Percentiles rank a stretch among this genome's conserved stretches.
Evolutionary conservation across 768 basidiomycete species (phyloP).

Genomic region (Mycena capillaripes): DNA sequence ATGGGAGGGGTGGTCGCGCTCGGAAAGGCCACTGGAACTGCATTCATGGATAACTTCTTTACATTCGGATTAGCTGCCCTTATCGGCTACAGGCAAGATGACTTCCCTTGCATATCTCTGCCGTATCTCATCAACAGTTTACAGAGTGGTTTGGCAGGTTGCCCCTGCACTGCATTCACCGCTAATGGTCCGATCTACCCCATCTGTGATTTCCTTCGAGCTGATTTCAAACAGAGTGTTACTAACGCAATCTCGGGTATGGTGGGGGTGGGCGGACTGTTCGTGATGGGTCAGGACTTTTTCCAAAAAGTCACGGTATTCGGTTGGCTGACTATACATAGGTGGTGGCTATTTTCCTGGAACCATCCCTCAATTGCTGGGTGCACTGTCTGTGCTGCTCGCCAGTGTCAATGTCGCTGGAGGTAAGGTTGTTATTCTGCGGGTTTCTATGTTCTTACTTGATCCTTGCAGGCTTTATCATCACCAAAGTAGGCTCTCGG

Average conservation of each 20-base stretch:
- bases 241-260: conserved; percentile 55
- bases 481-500: conserved; percentile 62
- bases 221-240: conserved; percentile 30
- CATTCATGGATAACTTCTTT: conserved; percentile 92
- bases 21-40: conserved; percentile 84
- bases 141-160: conserved; percentile 90
- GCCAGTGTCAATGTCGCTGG: conserved; percentile 92
- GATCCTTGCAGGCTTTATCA: conserved; percentile 64
- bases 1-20: conserved; percentile 82
- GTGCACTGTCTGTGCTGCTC: conserved; percentile 86
- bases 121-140: background rate
- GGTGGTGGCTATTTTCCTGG: conserved; percentile 86
- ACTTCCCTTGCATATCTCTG: background rate
- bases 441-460: background rate
- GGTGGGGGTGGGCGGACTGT: conserved; percentile 89
- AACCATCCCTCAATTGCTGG: conserved; percentile 84
- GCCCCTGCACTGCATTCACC: conserved; percentile 91
- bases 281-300: conserved; percentile 76
- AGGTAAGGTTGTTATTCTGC: conserved; percentile 51
- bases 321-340: background rate
- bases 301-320: background rate
- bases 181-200: conserved; percentile 61
- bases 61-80: conserved; percentile 90
- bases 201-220: background rate
- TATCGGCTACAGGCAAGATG: conserved; percentile 63